Evolutionary conservation across 371 early-diverging fungal genomes (phyloP), one percentile per base, ranked within the genome.

Genomic region (Mucor sp.): DNA sequence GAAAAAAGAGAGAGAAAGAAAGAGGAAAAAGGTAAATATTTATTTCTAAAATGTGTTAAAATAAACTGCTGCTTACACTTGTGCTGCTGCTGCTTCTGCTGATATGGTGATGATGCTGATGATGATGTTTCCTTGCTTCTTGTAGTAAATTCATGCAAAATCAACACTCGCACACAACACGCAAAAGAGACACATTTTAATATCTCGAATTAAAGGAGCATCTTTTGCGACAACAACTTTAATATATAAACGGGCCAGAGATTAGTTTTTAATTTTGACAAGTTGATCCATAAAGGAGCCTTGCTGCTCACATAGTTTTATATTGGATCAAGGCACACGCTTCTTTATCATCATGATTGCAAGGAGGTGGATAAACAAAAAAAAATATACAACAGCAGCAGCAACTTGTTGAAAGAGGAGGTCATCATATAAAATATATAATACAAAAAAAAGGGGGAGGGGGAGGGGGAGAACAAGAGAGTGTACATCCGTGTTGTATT

Each of bases 211-310:
- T 7, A 44, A 21, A 21, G 32, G 14, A 11, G 35, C 35, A 58
- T n/a, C 15, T 28, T 15, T 21, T 23, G 14, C 6, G 37, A 58
- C 37, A 23, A 37, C 15, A 19, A 23, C 8, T 33, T 21, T 33
- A 58, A 35, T 35, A 37, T 21, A 37, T 12, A 58, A 58, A 58
- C 6, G 33, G 39, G 25, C 60, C 60, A 60, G 41, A 39, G 60
- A 60, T 41, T 41, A 60, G 41, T 64, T 56, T 64, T 56, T 32
- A 33, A 50, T 62, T 64, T 64, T 64, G 65, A 64, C 65, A 64
- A 64, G 65, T 56, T 64, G 57, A 57, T 57, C 39, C 44, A 44
- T 19, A 44, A 19, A 44, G 44, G 44, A 44, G 44, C 37, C 37
- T 37, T 37, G 37, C 3, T 44, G 17, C 44, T 44, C 19, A 19